Percentiles rank a stretch among this genome's conserved stretches.
Evolutionary conservation across 352 stramenopile genomes (phyloP).

Genomic region (Lagenidium sp.): DNA sequence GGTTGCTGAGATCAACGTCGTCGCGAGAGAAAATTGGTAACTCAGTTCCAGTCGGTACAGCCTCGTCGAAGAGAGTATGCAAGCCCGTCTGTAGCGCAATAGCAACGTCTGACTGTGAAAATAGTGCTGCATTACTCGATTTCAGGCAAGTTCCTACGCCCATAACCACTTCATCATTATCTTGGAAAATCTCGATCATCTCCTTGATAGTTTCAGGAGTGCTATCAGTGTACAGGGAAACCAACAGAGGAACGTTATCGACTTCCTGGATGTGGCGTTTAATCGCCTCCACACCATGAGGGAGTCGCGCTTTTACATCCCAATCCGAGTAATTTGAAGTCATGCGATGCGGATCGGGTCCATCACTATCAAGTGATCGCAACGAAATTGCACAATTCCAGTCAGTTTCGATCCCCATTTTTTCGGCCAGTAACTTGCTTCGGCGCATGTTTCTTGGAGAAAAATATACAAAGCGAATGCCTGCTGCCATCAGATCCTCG

Average conservation of each 20-base stretch:
- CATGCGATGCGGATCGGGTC: conserved; percentile 93
- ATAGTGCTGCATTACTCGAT: conserved; percentile 69
- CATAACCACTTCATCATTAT: conserved; percentile 79
- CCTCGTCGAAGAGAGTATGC: conserved; percentile 63
- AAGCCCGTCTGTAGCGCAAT: conserved; percentile 60
- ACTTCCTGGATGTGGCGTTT: conserved; percentile 94
- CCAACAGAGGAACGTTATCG: conserved; percentile 97
- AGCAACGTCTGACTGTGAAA: conserved; percentile 57
- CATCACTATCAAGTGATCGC: conserved; percentile 85
- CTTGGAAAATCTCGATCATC: conserved; percentile 87
- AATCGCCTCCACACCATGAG: conserved; percentile 95
- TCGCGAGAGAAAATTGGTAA: conserved; percentile 59
- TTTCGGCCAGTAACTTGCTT: conserved; percentile 95
- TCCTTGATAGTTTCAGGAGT: conserved; percentile 93
- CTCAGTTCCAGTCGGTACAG: conserved; percentile 41
- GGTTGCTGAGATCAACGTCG: conserved; percentile 73
- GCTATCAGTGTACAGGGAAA: conserved; percentile 97
- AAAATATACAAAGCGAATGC: conserved; percentile 98
- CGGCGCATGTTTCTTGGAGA: conserved; percentile 98
- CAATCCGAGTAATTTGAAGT: conserved; percentile 97
- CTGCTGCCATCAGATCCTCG: conserved; percentile 90
- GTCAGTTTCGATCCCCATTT: conserved; percentile 98
- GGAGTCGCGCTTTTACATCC: conserved; percentile 93
- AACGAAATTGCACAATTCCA: conserved; percentile 99
- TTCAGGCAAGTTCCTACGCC: conserved; percentile 71